Evolutionary conservation across 306 rosid species (phyloP), one percentile per base, ranked within the genome.

Genomic region (Dalbergia oliveri): DNA sequence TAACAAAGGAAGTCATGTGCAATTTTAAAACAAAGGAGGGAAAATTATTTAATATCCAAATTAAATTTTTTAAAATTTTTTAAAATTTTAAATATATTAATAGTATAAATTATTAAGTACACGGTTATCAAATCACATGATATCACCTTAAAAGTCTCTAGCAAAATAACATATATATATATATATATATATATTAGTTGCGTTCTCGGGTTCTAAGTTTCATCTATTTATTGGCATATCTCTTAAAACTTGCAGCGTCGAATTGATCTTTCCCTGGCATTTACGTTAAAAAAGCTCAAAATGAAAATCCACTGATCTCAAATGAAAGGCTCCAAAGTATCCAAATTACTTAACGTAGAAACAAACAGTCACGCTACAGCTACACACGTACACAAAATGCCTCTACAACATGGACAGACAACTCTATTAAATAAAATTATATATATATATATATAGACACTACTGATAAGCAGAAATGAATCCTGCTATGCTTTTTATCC

Each of bases 271-370:
- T 23, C 7, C 66, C 6, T 21, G 39, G n/a, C 39, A 60, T 60
- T 60, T 26, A 60, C 66, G 66, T 60, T 60, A 10, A 26, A 58
- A 34, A 37, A 59, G 11, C 11, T 34, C 37, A 4, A 26, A 11
- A 60, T 11, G 12, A 11, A 21, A 44, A 26, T 26, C 31, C 31
- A 26, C 1, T 26, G 3, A 26, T 26, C 31, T 26, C 31, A 26
- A 26, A 26, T 2, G 31, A 26, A 26, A 26, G 50, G 10, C 63
- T 58, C 14, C 64, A 59, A 59, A 59, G 35, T 16, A 62, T 11
- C 31, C 61, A 69, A 26, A 11, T 60, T 72, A 16, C 65, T 72
- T 54, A 72, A 72, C 77, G 64, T 72, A 54, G 65, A 72, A 34
- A 34, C 35, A 72, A 54, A 33, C 1, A 5, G 7, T 47, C n/a